Evolutionary conservation across 1,284 basidiomycete species (phyloP), one percentile per base, ranked within the genome.

Genomic region (Singerocomus inundabilis): DNA sequence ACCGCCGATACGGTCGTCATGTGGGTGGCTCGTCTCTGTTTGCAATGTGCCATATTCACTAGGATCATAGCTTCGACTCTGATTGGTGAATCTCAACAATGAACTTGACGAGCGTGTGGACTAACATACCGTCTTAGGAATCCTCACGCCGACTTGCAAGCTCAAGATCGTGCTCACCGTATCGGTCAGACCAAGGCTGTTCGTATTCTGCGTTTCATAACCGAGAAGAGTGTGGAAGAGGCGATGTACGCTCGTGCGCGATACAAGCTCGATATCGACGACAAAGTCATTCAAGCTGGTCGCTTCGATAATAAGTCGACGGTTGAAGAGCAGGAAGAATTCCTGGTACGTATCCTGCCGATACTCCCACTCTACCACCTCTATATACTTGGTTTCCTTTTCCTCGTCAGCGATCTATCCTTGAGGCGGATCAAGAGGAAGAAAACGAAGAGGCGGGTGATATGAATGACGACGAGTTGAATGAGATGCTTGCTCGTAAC

Each of bases 131-230:
- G 11, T 41, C 15, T 67, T 64, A 85, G 85, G 93, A 98, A 98
- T 74, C 94, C 94, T 51, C 93, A 97, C 63, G 92, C 93, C 40
- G 97, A 99, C 84, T 74, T 99, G 59, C 97, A 99, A 73, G 97
- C 97, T 21, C 97, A 98, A 77, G 97, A 99, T 81, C 93, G 93
- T 79, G 93, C 93, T 11, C 96, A 99, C 79, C 95, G 97, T 83
- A 99, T 99, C 64, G 97, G 97, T 55, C 97, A 99, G 69, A 99
- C 97, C 60, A 97, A 97, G 74, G 91, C 95, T 49, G 97, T 99
- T 33, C 85, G 95, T 35, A 98, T 99, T 58, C 76, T 99, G 56
- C 87, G 96, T 60, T 91, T 99, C 67, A 95, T 99, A 66, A 98
- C 96, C 6, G 93, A 96, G 70, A 95, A 96, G 75, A 97, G 93